Percentiles rank a stretch among this genome's conserved stretches.
Evolutionary conservation across 2,329 filamentous ascomycete genomes (phyloP).

Genomic region (Sporothrix sp.): DNA sequence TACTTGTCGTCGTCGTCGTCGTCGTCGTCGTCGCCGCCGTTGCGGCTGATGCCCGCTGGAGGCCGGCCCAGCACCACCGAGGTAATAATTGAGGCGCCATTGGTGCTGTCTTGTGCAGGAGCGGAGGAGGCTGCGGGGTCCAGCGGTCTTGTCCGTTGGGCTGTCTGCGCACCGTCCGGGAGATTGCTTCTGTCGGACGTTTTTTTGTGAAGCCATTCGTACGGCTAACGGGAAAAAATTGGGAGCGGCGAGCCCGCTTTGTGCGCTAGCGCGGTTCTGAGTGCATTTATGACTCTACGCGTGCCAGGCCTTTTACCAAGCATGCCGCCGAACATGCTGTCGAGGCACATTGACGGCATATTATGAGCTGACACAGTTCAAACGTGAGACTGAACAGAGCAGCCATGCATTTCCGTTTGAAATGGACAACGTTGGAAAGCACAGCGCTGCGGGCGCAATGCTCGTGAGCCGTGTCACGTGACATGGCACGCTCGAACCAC

Average conservation of each 20-base stretch:
- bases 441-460: too few species aligned
- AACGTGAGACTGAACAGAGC: too few species aligned
- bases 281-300: too few species aligned
- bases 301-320: too few species aligned
- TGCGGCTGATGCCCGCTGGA: conserved; percentile 10
- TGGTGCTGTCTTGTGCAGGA: conserved; percentile 3
- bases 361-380: too few species aligned
- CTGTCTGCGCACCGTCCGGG: conserved; percentile 1
- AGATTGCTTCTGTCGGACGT: not conserved
- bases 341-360: too few species aligned
- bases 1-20: not conserved
- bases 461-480: too few species aligned
- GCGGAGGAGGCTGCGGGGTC: not conserved
- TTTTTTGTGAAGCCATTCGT: conserved; percentile 8
- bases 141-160: not conserved
- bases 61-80: conserved; percentile 22
- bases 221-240: conserved; percentile 9
- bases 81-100: conserved; percentile 28
- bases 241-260: conserved; percentile 3
- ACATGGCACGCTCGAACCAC: too few species aligned
- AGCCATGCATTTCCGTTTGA: too few species aligned
- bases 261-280: not conserved
- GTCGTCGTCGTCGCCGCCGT: conserved; percentile 1
- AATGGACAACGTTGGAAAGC: too few species aligned
- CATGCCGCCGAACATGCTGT: too few species aligned